Evolutionary conservation across 345 rosid species (phyloP).

Genomic region (Populus alba): DNA sequence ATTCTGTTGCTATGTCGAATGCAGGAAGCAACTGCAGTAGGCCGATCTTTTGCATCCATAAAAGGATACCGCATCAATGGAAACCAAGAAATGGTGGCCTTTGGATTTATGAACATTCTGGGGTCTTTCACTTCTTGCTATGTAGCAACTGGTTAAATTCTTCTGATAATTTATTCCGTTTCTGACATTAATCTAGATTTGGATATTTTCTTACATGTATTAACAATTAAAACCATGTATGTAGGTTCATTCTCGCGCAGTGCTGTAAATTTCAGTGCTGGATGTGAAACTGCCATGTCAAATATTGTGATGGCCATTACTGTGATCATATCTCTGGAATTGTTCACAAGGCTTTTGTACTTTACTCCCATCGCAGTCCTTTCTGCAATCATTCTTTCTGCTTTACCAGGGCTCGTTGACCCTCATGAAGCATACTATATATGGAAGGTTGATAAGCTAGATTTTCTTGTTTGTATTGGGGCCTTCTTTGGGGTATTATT

Average conservation of each 20-base stretch:
- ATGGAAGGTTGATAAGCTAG: constrained; percentile 84
- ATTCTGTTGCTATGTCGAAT: neutral
- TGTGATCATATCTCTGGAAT: constrained; percentile 57
- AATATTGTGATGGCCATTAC: constrained; percentile 86
- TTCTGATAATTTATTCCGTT: neutral
- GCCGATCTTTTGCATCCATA: constrained; percentile 69
- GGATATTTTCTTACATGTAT: neutral
- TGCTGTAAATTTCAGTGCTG: constrained; percentile 83
- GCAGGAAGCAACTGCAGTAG: constrained; percentile 89
- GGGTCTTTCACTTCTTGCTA: constrained; percentile 90
- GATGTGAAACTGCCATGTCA: constrained; percentile 76
- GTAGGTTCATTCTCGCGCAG: constrained; percentile 89
- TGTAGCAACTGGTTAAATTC: constrained; percentile 64
- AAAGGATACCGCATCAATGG: constrained; percentile 85
- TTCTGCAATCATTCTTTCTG: constrained; percentile 78
- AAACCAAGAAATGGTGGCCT: constrained; percentile 87
- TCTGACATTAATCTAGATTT: neutral
- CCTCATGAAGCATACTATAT: constrained; percentile 49
- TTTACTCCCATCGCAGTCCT: constrained; percentile 77
- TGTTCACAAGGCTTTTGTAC: constrained; percentile 67
- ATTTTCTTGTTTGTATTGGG: constrained; percentile 79
- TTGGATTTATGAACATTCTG: constrained; percentile 72
- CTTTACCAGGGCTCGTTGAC: constrained; percentile 83
- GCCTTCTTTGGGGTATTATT: constrained; percentile 82
- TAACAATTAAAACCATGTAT: neutral